These are phyloP conservation scores for Monosporozyma aerobia DNA, from an alignment of 805 yeast species.

Conservation along the genomic window DNA sequence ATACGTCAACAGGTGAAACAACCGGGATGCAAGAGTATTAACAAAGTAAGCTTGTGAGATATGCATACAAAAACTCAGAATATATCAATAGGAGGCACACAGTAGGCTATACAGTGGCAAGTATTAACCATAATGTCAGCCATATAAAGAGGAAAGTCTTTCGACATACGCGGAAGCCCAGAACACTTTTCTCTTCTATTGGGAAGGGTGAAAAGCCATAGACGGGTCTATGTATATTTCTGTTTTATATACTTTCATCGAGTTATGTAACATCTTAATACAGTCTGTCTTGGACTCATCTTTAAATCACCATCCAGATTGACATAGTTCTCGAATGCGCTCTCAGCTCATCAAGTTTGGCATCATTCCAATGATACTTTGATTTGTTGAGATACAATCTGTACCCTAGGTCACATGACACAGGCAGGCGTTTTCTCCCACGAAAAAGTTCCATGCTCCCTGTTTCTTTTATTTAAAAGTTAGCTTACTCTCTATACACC, in stretches of 20 bases:
- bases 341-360: too few species aligned
- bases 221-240: neutral
- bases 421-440: too few species aligned
- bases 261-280: too few species aligned
- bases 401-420: too few species aligned
- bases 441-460: too few species aligned
- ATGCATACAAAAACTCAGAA: conserved; percentile 58
- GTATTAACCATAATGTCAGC: conserved; percentile 39
- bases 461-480: too few species aligned
- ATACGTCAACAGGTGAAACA: conserved; percentile 22
- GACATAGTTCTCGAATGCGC: too few species aligned
- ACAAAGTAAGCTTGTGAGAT: conserved; percentile 44
- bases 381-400: too few species aligned
- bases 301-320: too few species aligned
- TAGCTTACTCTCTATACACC: too few species aligned
- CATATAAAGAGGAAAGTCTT: conserved; percentile 43
- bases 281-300: neutral
- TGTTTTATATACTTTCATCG: neutral
- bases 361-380: too few species aligned
- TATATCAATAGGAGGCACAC: conserved; percentile 32
- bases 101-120: conserved; percentile 34
- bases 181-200: conserved; percentile 43
- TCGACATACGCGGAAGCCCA: conserved; percentile 41
- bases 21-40: conserved; percentile 31
- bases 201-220: conserved; percentile 30